phyloP scores from a whole-genome alignment of 257 asterid species.

The Linaria vulgaris region DNA sequence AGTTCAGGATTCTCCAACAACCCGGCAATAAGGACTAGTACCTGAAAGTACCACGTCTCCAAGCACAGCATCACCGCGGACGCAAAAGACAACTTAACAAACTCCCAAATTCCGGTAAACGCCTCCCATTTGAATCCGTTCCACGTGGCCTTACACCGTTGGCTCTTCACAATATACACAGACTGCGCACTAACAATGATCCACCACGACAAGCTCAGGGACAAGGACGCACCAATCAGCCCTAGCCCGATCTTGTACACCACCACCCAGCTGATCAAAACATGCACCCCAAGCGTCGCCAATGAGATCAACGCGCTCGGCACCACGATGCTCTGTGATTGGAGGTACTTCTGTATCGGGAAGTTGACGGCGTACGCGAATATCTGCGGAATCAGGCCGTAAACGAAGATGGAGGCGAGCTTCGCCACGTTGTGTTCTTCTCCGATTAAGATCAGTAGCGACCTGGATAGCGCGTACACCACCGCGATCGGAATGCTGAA shows the following conservation, averaged over 20 bases:
- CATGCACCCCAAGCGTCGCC: conserved; percentile 44
- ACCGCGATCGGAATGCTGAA: conserved; percentile 46
- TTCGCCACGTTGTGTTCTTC: conserved; percentile 37
- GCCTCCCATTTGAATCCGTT: conserved; percentile 56
- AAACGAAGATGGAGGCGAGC: conserved; percentile 49
- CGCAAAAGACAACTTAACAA: conserved; percentile 50
- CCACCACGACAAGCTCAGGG: conserved; percentile 65
- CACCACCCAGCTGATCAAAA: conserved; percentile 39
- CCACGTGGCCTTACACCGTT: conserved; percentile 53
- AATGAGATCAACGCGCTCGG: conserved; percentile 54
- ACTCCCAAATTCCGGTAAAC: conserved; percentile 45
- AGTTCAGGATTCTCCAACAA: conserved; percentile 51
- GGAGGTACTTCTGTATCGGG: conserved; percentile 59
- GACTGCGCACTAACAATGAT: conserved; percentile 46
- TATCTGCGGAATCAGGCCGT: conserved; percentile 63
- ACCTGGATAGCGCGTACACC: conserved; percentile 45
- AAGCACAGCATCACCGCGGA: conserved; percentile 70
- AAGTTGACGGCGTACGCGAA: conserved; percentile 52
- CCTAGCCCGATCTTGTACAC: conserved; percentile 47
- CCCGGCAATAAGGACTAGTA: conserved; percentile 45
- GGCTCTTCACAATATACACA: conserved; percentile 36
- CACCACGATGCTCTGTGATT: conserved; percentile 54
- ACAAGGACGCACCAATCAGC: conserved; percentile 47
- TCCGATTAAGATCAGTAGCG: conserved; percentile 42
- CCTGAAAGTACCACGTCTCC: conserved; percentile 67